These are phyloP conservation scores for Cutaneotrichosporon sp. DNA, from an alignment of 1,284 basidiomycete genomes.

Conservation along the genomic window DNA sequence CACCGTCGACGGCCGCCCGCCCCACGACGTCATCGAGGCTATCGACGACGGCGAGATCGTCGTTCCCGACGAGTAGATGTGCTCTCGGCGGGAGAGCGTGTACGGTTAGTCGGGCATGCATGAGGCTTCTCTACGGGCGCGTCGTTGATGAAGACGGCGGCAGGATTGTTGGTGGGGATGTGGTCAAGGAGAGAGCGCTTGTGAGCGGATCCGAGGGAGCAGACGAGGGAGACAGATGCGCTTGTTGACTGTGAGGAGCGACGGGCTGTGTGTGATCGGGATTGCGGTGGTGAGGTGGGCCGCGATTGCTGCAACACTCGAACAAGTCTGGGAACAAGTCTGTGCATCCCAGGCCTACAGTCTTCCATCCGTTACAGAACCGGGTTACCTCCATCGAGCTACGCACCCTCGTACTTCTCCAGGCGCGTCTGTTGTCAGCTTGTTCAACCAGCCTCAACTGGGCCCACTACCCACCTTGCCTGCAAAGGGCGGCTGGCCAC, in stretches of 20 bases:
- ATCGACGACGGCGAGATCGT: constrained; percentile 95
- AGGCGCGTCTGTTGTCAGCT: constrained; percentile 15
- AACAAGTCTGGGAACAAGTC: no score
- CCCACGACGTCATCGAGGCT: constrained; percentile 93
- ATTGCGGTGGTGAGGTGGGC: no score
- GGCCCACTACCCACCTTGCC: constrained; percentile 37
- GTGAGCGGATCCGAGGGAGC: no score
- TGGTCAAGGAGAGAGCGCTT: no score
- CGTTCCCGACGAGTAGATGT: constrained; percentile 82
- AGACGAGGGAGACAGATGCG: not conserved
- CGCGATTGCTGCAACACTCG: no score
- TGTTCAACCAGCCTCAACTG: not conserved
- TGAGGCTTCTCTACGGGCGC: constrained; percentile 24
- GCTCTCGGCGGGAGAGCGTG: constrained; percentile 14
- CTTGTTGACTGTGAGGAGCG: not conserved
- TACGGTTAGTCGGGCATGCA: constrained; percentile 33
- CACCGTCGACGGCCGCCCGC: constrained; percentile 89
- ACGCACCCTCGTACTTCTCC: constrained; percentile 18
- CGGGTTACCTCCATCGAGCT: not conserved
- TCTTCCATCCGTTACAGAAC: not conserved
- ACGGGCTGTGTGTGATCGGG: no score
- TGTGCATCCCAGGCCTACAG: not conserved
- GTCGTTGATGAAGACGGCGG: not conserved
- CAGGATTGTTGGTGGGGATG: not conserved
- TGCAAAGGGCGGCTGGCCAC: constrained; percentile 51